Base-by-base conservation (phyloP, 148 eudicot species). In the Hydrangea macrophylla region DNA sequence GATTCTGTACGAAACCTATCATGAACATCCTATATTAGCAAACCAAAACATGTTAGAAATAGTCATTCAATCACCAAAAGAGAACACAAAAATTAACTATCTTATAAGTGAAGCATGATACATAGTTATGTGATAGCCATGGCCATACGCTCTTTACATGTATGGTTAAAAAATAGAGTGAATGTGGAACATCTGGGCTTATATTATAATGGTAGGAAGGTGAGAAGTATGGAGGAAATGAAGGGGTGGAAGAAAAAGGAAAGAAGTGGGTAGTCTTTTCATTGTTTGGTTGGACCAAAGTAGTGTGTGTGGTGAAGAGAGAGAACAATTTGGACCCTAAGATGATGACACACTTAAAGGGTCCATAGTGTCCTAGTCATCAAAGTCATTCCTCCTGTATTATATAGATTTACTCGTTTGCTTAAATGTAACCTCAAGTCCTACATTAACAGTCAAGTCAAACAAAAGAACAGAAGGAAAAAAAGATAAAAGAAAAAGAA, bases 1-100 rank as follows among this genome's bases (percentile, higher is more conserved):
- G 98, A 93, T 76, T 86, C 96, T 12, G 98, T 93, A 48, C 96
- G 95, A 69, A 80, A 93, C 78, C 95, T 88, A 54, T 93, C 92
- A 64, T 93, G 98, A 53, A 90, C 98, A 84, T 93, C 98, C 98
- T 92, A 86, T 36, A 75, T 60, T 42, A 72, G 59, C 36, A 51
- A 55, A 39, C 42, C 60, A 20, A n/a, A 13, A n/a, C 27, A 25
- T 44, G 15, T 17, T n/a, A 42, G 28, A 31, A 24, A 66, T 22
- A 73, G 28, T 28, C 35, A 2, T 31, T 54, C 10, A 55, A 65
- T 42, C 23, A 12, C 39, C 33, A 45, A 45, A 33, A 61, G 5
- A 23, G 25, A 37, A 26, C 23, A 48, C 0, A 48, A 67, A 18
- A 18, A 35, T 10, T 35, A n/a, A 1, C 3, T 7, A 42, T 67